Percentiles rank a stretch among this genome's conserved stretches.
Evolutionary conservation across 768 basidiomycete species (phyloP).

Genomic region (Paxillus involutus): DNA sequence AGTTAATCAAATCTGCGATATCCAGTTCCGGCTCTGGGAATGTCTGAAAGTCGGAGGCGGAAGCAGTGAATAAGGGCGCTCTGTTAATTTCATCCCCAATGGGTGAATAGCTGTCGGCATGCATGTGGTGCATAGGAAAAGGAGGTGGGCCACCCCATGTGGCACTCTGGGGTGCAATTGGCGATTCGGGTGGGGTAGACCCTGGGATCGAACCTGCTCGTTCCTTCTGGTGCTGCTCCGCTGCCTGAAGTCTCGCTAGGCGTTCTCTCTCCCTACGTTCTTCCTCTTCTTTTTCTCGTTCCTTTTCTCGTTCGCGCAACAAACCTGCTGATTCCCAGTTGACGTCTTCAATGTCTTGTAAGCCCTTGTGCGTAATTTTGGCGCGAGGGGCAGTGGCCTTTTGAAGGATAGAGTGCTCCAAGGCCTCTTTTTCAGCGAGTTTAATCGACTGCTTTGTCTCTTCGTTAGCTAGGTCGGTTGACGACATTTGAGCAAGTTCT

Average conservation of each 20-base stretch:
- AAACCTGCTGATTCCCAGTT: conserved; percentile 49
- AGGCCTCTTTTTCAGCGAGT: conserved; percentile 75
- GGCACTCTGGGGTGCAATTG: conserved; percentile 44
- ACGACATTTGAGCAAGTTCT: conserved; percentile 81
- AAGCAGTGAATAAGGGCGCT: conserved; percentile 35
- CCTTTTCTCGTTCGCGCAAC: conserved; percentile 49
- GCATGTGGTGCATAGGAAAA: conserved; percentile 46
- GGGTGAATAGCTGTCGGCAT: conserved; percentile 26
- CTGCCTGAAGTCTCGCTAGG: conserved; percentile 56
- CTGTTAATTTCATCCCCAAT: conserved; percentile 25
- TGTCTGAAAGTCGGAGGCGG: conserved; percentile 39
- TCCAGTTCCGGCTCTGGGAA: conserved; percentile 63
- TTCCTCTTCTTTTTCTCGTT: conserved; percentile 64
- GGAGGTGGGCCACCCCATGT: conserved; percentile 67
- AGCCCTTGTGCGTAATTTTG: conserved; percentile 91
- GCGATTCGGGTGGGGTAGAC: conserved; percentile 75
- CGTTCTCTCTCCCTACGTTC: conserved; percentile 72
- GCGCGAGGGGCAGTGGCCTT: conserved; percentile 64
- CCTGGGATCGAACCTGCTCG: conserved; percentile 50
- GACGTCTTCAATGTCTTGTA: conserved; percentile 86
- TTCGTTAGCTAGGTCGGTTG: conserved; percentile 86
- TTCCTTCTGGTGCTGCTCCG: conserved; percentile 42
- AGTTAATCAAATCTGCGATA: conserved; percentile 73
- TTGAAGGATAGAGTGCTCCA: conserved; percentile 82
- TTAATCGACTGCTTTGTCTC: conserved; percentile 82